Evolutionary conservation across 176 grass and related monocot genomes (phyloP).

Genomic region (Areca catechu): DNA sequence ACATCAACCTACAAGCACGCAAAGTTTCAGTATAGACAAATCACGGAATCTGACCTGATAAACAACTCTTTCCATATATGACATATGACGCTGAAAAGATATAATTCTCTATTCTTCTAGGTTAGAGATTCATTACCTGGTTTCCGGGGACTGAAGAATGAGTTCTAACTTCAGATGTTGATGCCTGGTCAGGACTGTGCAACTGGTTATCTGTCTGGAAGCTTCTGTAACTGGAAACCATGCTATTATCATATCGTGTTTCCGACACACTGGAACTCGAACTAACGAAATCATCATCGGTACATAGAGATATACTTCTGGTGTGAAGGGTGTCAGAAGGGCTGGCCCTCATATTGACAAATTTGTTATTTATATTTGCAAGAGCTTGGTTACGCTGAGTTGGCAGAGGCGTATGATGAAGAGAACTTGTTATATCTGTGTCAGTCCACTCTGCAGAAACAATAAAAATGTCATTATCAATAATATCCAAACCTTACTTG

Average conservation of each 20-base stretch:
- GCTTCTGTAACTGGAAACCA: constrained; percentile 36
- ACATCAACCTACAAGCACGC: constrained; percentile 33
- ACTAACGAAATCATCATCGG: constrained; percentile 12
- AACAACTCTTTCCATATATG: too few relatives aligned
- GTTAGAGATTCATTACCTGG: constrained; percentile 26
- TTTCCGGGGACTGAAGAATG: constrained; percentile 10
- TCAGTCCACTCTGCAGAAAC: constrained; percentile 29
- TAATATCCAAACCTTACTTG: too few relatives aligned
- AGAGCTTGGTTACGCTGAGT: constrained; percentile 41
- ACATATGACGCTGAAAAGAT: too few relatives aligned
- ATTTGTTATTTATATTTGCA: constrained; percentile 33
- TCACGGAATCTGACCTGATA: too few relatives aligned
- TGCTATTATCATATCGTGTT: constrained; percentile 25
- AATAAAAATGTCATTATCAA: too few relatives aligned
- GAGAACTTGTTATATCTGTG: constrained; percentile 17
- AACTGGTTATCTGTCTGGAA: constrained; percentile 20
- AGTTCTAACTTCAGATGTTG: constrained; percentile 22
- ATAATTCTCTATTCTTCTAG: neutral
- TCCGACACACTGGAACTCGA: constrained; percentile 19
- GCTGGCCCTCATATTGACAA: constrained; percentile 18
- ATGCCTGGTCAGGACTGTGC: constrained; percentile 10
- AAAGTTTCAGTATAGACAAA: too few relatives aligned
- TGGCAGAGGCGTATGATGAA: constrained; percentile 31
- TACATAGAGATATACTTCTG: constrained; percentile 16
- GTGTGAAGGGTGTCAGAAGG: constrained; percentile 13